phyloP scores from a whole-genome alignment of 2,329 filamentous ascomycete species.

The Cercospora zeae-maydis region DNA sequence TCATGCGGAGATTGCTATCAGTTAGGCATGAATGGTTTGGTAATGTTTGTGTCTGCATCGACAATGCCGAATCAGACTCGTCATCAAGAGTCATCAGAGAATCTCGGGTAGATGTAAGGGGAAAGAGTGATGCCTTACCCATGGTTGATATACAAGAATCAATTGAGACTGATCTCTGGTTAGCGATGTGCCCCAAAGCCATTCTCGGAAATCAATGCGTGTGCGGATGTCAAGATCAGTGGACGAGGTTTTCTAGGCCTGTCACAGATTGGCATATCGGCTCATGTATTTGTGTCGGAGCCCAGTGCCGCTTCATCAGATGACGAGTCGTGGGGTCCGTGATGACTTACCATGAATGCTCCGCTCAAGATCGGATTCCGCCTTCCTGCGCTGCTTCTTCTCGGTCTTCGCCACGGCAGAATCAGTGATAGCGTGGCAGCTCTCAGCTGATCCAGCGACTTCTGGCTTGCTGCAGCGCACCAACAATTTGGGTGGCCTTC shows the following conservation, averaged over 20 bases:
- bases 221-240: constrained; percentile 33
- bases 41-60: constrained; percentile 39
- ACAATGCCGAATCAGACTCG: constrained; percentile 40
- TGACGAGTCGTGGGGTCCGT: constrained; percentile 3
- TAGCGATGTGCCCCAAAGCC: neutral
- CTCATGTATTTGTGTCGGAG: constrained; percentile 37
- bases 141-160: neutral
- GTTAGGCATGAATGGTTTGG: constrained; percentile 39
- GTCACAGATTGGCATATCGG: constrained; percentile 40
- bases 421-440: neutral
- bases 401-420: constrained; percentile 14
- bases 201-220: neutral
- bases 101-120: constrained; percentile 14
- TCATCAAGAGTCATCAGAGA: constrained; percentile 40
- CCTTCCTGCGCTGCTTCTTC: constrained; percentile 24
- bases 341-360: constrained; percentile 13
- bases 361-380: constrained; percentile 14
- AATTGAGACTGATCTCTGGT: neutral
- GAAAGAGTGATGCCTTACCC: neutral
- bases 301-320: constrained; percentile 41
- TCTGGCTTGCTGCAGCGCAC: constrained; percentile 14
- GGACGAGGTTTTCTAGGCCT: constrained; percentile 47
- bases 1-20: neutral
- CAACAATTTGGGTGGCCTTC: constrained; percentile 18
- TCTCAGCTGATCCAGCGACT: neutral